Base-by-base conservation (phyloP, 1,139 yeast genomes). In the Geotrichum europaeum region DNA sequence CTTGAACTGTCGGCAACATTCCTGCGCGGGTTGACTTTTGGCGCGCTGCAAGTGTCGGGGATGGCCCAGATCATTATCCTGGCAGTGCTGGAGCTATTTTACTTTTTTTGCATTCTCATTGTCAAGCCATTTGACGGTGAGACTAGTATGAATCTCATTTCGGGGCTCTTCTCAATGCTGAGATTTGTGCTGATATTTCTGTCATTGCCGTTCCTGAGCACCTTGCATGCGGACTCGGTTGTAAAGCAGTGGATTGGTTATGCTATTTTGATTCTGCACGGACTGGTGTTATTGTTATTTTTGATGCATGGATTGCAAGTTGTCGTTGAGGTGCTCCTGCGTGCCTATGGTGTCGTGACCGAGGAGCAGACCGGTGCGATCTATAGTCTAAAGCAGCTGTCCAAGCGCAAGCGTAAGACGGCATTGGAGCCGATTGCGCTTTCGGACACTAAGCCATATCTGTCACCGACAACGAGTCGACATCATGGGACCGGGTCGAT, bases 201-300 rank as follows among this genome's bases (percentile, higher is more conserved):
- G 57, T 62, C 71, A 57, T 62, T 74, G 10, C 72, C 75, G 3
- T 74, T 74, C 60, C 63, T 73, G 9, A 62, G 62, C 4, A 62
- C 68, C 1, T 61, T 73, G 34, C 59, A 61, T 12, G 65, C 72
- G 7, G 58, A 62, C 22, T 56, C 64, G 2, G 64, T 67, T 6
- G 66, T 65, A 22, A 64, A 67, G 49, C 75, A 73, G 20, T 74
- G 77, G 77, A 59, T 74, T 12, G 77, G 71, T 0, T 74, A 74
- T 59, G 69, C 66, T 20, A 69, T 74, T 25, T 66, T 74, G 25
- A 58, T 73, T 36, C 62, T 73, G 43, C 75, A 74, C 52, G 74
- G 69, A 6, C 59, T 72, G 22, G 69, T 73, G 18, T 53, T 73
- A 18, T 55, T 73, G 25, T 53, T 69, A 20, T 72, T 71, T 58